phyloP scores from a whole-genome alignment of 2,329 filamentous ascomycete genomes.

The Epichloe bromicola region DNA sequence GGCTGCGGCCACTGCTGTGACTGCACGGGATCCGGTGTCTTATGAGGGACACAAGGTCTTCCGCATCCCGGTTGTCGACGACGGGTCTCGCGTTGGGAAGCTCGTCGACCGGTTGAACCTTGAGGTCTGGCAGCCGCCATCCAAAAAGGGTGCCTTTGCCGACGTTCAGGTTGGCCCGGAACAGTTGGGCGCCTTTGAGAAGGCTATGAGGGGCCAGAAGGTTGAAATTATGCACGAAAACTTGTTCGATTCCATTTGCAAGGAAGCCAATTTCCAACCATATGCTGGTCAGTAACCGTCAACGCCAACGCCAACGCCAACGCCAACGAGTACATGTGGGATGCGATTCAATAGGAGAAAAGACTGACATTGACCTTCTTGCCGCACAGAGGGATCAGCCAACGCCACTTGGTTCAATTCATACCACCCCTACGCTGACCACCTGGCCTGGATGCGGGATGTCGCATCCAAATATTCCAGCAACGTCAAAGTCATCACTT shows the following conservation, averaged over 20 bases:
- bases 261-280: conserved; percentile 18
- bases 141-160: conserved; percentile 19
- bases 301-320: not conserved
- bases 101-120: conserved; percentile 22
- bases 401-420: conserved; percentile 35
- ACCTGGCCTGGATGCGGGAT: conserved; percentile 34
- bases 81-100: conserved; percentile 19
- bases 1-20: conserved; percentile 8
- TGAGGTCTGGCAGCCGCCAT: conserved; percentile 24
- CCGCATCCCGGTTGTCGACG: conserved; percentile 24
- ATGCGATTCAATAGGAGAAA: not conserved
- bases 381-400: conserved; percentile 11
- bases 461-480: conserved; percentile 27
- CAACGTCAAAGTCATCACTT: conserved; percentile 34
- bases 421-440: conserved; percentile 40
- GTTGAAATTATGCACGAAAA: conserved; percentile 25
- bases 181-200: conserved; percentile 20
- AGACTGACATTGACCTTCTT: too few relatives aligned
- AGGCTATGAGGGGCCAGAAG: conserved; percentile 18
- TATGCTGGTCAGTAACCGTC: conserved; percentile 16
- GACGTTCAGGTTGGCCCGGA: conserved; percentile 28
- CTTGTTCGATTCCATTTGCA: conserved; percentile 24
- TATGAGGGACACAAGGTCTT: conserved; percentile 34
- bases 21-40: conserved; percentile 13
- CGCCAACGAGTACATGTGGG: not conserved